phyloP scores from a whole-genome alignment of 164 flowering plant genomes.

The Magnolia changhungtana region DNA sequence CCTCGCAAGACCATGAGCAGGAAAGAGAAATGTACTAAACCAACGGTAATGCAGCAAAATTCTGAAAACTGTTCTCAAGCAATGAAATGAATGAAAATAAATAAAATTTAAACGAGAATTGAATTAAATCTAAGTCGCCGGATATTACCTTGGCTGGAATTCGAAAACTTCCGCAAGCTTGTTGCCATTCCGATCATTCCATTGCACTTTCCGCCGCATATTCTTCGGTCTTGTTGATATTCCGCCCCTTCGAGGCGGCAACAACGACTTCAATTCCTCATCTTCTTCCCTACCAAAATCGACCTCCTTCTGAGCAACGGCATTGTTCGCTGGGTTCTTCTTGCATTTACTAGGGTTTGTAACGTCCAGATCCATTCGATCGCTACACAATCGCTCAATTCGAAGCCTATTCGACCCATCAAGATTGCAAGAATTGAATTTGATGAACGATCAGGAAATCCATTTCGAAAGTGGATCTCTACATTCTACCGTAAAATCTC shows the following conservation, averaged over 20 bases:
- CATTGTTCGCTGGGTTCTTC: background rate
- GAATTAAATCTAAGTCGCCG: background rate
- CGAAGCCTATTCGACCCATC: background rate
- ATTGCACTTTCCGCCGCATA: slow-evolving; percentile 64
- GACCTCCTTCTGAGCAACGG: slow-evolving; percentile 10
- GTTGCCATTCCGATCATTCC: slow-evolving; percentile 77
- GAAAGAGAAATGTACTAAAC: no score
- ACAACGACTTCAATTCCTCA: slow-evolving; percentile 23
- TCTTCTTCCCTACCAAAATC: slow-evolving; percentile 7
- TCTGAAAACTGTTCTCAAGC: background rate
- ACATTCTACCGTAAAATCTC: background rate
- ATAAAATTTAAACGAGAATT: background rate
- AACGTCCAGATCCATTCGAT: slow-evolving; percentile 16
- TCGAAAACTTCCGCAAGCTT: slow-evolving; percentile 75
- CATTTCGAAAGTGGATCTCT: background rate
- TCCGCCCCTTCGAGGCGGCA: slow-evolving; percentile 25
- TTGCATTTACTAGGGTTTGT: slow-evolving; percentile 7
- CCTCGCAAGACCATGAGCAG: background rate
- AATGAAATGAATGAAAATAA: background rate
- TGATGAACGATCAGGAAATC: background rate
- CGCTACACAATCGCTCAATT: background rate
- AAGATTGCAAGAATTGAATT: background rate
- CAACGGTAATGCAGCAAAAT: background rate
- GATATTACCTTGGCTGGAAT: slow-evolving; percentile 70
- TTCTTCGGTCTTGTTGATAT: slow-evolving; percentile 36